Base-by-base conservation (phyloP, 179 eudicot species). In the Vitellaria paradoxa region DNA sequence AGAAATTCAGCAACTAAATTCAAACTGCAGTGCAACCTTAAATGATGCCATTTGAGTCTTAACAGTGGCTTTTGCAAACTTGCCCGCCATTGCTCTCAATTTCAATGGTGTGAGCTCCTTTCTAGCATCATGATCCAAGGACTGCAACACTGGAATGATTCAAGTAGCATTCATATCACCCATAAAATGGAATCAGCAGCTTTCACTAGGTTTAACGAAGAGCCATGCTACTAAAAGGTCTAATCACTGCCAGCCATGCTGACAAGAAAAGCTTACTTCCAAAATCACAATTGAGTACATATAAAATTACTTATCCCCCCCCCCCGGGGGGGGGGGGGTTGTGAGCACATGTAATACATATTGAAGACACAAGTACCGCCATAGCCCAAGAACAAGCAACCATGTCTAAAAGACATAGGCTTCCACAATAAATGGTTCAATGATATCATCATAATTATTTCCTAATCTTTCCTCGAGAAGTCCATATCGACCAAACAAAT, bases 31-130 rank as follows among this genome's bases (percentile, higher is more conserved):
- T 45, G 53, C 20, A 61, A 90, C 94, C 94, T 96, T 96, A 76
- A 96, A 96, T 68, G 99, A 91, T 72, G 91, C 88, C 98, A 96
- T 91, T 77, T 96, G 99, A 65, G 81, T 85, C 91, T 96, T 91
- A 62, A 96, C 94, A 55, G 99, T 96, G 50, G 89, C 88, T 87
- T 87, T 96, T 40, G 99, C 98, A 86, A 93, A 96, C 82, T 96
- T 93, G 15, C 97, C 97, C 11, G 99, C 99, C 81, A 88, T 96
- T 65, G 91, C 87, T 88, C 99, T 90, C 87, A 96, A 84, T 83
- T 96, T 93, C 67, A 93, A 11, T 56, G 99, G 92, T 49, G 99
- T 96, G 61, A 96, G 94, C 83, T 89, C 91, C 84, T 89, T 92
- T 81, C 99, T 91, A 79, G 93, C 84, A 80, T 96, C 91, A 63